Evolutionary conservation across 768 basidiomycete species (phyloP).

Genomic region (Tricholoma bakamatsutake): DNA sequence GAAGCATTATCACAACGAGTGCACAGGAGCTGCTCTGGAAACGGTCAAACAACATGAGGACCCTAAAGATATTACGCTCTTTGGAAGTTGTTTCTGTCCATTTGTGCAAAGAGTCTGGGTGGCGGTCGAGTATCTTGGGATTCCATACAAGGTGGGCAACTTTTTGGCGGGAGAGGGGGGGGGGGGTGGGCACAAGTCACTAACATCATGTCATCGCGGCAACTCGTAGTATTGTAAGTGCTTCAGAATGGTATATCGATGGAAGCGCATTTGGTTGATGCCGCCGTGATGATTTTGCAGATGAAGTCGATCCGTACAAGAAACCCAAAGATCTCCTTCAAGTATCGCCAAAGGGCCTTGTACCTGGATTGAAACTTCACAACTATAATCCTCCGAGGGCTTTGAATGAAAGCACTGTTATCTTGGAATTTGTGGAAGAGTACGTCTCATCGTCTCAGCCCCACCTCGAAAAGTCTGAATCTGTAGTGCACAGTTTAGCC

Average conservation of each 20-base stretch:
- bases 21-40: slow-evolving; percentile 44
- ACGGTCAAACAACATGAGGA: slow-evolving; percentile 46
- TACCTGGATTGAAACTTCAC: slow-evolving; percentile 61
- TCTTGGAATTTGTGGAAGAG: slow-evolving; percentile 78
- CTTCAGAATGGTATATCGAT: not conserved
- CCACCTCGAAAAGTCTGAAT: too few relatives aligned
- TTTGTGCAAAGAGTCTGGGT: slow-evolving; percentile 84
- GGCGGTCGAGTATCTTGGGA: slow-evolving; percentile 59
- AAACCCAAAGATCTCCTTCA: slow-evolving; percentile 78
- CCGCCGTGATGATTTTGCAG: slow-evolving; percentile 30
- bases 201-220: not conserved
- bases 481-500: slow-evolving; percentile 37
- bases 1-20: slow-evolving; percentile 32
- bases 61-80: slow-evolving; percentile 56
- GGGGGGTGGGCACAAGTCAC: too few relatives aligned
- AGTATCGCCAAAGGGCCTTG: slow-evolving; percentile 76
- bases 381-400: slow-evolving; percentile 49
- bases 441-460: slow-evolving; percentile 34
- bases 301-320: slow-evolving; percentile 79
- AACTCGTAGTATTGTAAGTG: not conserved
- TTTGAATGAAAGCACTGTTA: slow-evolving; percentile 76
- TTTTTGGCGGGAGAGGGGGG: too few relatives aligned
- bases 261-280: not conserved
- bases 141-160: slow-evolving; percentile 59
- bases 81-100: slow-evolving; percentile 71